A percentile compares a stretch with the other conserved stretches of the same genome.
These are phyloP conservation scores for Leccinum uliginosum DNA, from an alignment of 768 basidiomycete genomes.

Conservation along the genomic window DNA sequence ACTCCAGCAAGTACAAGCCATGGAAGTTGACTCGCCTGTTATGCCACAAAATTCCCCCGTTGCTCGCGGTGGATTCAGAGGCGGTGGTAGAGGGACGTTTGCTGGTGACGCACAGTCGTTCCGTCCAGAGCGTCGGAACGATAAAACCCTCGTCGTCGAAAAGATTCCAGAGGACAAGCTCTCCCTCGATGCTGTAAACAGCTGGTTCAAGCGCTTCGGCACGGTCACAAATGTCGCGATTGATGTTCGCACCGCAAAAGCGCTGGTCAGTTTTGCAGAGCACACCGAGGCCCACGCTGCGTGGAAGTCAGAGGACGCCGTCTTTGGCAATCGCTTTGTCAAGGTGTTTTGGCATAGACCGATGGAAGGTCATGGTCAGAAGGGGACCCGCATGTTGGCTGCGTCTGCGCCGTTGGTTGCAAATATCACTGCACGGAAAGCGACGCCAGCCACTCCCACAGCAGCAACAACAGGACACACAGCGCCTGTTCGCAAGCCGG, in stretches of 20 bases:
- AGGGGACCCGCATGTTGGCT: slow-evolving; percentile 72
- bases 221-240: slow-evolving; percentile 90
- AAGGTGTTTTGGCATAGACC: slow-evolving; percentile 96
- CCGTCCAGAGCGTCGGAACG: slow-evolving; percentile 61
- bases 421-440: slow-evolving; percentile 45
- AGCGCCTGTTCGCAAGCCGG: slow-evolving; percentile 35
- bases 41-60: slow-evolving; percentile 17
- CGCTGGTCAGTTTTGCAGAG: slow-evolving; percentile 79
- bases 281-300: slow-evolving; percentile 84
- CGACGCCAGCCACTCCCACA: slow-evolving; percentile 45
- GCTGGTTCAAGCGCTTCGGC: slow-evolving; percentile 91
- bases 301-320: slow-evolving; percentile 92
- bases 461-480: slow-evolving; percentile 23
- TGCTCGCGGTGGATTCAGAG: slow-evolving; percentile 43
- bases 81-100: slow-evolving; percentile 55
- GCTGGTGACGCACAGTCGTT: slow-evolving; percentile 61
- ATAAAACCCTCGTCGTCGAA: slow-evolving; percentile 87
- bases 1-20: slow-evolving; percentile 11
- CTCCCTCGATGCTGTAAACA: slow-evolving; percentile 70
- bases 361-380: slow-evolving; percentile 84
- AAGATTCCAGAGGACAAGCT: slow-evolving; percentile 88
- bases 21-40: slow-evolving; percentile 34
- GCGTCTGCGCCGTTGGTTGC: slow-evolving; percentile 76
- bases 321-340: slow-evolving; percentile 91
- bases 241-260: slow-evolving; percentile 69